Base-by-base conservation (phyloP, 1,284 basidiomycete species). In the Cryptococcus jaspeensis region DNA sequence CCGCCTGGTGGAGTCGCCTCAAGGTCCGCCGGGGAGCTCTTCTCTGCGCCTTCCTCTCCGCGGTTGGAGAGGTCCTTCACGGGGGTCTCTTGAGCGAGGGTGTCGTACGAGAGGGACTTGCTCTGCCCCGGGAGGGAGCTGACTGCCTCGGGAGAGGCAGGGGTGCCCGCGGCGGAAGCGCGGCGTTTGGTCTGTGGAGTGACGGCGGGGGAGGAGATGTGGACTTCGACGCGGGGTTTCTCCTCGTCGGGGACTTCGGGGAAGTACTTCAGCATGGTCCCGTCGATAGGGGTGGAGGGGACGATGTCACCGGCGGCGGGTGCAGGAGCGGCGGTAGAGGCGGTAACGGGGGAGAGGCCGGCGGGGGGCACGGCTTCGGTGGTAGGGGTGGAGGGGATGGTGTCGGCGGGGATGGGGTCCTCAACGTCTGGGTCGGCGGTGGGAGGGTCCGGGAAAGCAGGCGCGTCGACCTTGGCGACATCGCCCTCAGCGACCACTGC, bases 201-300 rank as follows among this genome's bases (percentile, higher is more conserved):
- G 2, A 52, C 44, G 15, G 55, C 55, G 7, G 70, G 67, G 3
- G 65, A 63, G 9, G 66, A 66, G 32, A 74, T 67, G 51, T 74
- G 73, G 2, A 76, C 71, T 23, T 71, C 61, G 13, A 76, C 71
- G 25, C 73, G 62, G 0, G 72, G 72, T 53, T 72, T 70, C 45
- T 68, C 64, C 49, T 74, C 73, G 53, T 74, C 71, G 8, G 74
- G 74, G 2, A 76, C 74, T 20, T 63, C 63, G 2, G 74, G 74
- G 66, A 76, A 75, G 0, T 63, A 58, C 41, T 64, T 63, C 22
- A 69, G 42, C 41, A 70, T 52, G 5, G 47, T 39, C 1, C 59
- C 46, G 53, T 72, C 70, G 36, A 72, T 51, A 11, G 68, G 70
- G 5, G 68, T 67, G n/a, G 53, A 53, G 9, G 56, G 39, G 2